Evolutionary conservation across 1,139 yeast genomes (phyloP).

Genomic region (Meyerozyma athensensis): DNA sequence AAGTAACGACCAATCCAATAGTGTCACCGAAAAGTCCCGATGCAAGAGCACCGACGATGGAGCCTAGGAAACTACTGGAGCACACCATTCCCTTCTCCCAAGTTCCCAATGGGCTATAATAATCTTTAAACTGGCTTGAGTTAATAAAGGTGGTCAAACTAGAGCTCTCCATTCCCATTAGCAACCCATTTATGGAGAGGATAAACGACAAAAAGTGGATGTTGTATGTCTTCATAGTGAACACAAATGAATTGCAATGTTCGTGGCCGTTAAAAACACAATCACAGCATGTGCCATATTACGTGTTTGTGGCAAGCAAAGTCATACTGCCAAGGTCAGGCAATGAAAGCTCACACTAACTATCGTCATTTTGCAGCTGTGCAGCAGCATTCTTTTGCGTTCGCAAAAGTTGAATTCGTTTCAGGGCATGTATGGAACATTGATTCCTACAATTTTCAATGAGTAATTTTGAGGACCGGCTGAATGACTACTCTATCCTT

Average conservation of each 20-base stretch:
- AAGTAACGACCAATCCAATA: constrained; percentile 24
- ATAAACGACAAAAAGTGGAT: constrained; percentile 15
- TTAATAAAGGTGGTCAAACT: constrained; percentile 23
- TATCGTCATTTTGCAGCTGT: background rate
- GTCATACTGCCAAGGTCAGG: background rate
- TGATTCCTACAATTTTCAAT: too few relatives aligned
- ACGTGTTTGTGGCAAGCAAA: background rate
- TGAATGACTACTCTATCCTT: constrained; percentile 11
- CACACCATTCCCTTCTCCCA: constrained; percentile 25
- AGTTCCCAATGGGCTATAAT: constrained; percentile 19
- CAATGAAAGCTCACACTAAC: background rate
- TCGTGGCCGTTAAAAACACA: constrained; percentile 2
- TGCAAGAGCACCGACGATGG: constrained; percentile 29
- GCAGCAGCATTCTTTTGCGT: background rate
- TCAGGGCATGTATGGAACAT: too few relatives aligned
- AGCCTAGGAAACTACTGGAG: constrained; percentile 30
- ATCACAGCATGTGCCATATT: too few relatives aligned
- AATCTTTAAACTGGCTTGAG: constrained; percentile 18
- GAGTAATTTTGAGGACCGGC: too few relatives aligned
- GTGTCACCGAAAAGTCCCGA: constrained; percentile 28
- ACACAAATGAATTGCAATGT: constrained; percentile 11
- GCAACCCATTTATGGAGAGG: constrained; percentile 24
- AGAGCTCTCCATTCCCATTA: constrained; percentile 29
- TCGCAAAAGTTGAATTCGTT: too few relatives aligned
- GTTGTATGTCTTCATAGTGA: constrained; percentile 15